Conservation (phyloP, 2,329 filamentous ascomycete species). For the Penicillium hordei region DNA sequence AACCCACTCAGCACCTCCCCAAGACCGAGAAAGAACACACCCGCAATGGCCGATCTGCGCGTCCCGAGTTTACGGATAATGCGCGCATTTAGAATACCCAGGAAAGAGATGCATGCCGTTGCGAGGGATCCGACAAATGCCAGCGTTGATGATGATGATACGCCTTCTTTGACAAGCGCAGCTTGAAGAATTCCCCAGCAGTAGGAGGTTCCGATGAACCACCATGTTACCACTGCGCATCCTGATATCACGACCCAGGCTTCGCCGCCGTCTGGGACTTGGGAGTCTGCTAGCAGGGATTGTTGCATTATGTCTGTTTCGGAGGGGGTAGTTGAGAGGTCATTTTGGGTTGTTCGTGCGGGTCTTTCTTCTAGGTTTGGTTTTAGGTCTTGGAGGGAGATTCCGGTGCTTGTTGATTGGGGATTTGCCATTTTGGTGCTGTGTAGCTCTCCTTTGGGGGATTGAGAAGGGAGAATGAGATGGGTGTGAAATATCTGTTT, state of each 20-base stretch:
- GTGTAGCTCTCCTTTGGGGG: neutral
- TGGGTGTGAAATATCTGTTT: neutral
- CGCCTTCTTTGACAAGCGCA: conserved; percentile 53
- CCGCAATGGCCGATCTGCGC: conserved; percentile 48
- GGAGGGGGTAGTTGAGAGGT: neutral
- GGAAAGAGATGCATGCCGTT: conserved; percentile 51
- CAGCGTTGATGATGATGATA: conserved; percentile 52
- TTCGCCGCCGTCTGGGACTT: conserved; percentile 36
- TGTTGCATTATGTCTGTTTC: conserved; percentile 37
- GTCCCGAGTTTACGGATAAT: conserved; percentile 54
- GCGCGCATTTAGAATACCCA: conserved; percentile 55
- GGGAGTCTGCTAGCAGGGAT: conserved; percentile 48
- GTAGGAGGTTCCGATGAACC: conserved; percentile 58
- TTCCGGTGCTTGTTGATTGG: neutral
- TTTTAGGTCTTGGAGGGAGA: neutral
- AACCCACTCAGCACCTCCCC: conserved; percentile 53
- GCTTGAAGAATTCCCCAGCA: conserved; percentile 63
- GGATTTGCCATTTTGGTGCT: neutral
- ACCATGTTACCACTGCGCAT: conserved; percentile 56
- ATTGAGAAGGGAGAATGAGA: neutral
- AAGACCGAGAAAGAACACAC: conserved; percentile 52
- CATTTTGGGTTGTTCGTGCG: neutral
- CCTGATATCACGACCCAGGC: conserved; percentile 49
- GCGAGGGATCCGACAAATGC: conserved; percentile 60
- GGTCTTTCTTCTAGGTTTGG: conserved; percentile 1